A percentile compares a stretch with the other conserved stretches of the same genome.
Conservation (phyloP, 1,284 basidiomycete genomes). For the Ustilago vetiveriae region DNA sequence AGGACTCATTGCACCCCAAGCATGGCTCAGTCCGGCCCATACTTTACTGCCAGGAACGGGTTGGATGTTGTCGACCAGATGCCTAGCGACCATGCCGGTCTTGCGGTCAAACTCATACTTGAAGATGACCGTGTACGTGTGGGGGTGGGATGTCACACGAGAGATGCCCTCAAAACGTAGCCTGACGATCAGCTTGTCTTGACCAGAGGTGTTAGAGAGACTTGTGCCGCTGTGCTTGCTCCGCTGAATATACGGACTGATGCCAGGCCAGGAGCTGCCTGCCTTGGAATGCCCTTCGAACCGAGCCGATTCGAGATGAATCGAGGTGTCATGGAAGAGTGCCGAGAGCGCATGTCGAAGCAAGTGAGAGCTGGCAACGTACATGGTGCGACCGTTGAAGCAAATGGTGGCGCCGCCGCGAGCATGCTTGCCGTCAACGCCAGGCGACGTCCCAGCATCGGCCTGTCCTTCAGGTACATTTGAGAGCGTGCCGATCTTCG, state of each 20-base stretch:
- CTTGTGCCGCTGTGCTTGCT: constrained; percentile 1
- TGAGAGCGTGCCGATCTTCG: neutral
- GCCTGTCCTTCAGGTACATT: neutral
- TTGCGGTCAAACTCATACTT: constrained; percentile 58
- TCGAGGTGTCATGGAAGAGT: constrained; percentile 50
- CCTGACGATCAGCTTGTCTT: constrained; percentile 52
- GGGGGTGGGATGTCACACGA: constrained; percentile 50
- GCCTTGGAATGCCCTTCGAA: constrained; percentile 43
- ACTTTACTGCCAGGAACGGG: constrained; percentile 60
- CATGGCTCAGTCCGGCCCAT: constrained; percentile 40
- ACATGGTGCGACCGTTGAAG: constrained; percentile 58
- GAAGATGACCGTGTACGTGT: constrained; percentile 63
- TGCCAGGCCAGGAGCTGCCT: constrained; percentile 38
- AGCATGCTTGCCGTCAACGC: constrained; percentile 12
- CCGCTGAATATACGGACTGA: constrained; percentile 23
- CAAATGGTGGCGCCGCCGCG: constrained; percentile 45
- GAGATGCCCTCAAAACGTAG: constrained; percentile 56
- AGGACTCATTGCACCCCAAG: constrained; percentile 36
- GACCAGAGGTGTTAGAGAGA: constrained; percentile 1
- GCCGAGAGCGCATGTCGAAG: constrained; percentile 54
- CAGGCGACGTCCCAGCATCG: constrained; percentile 5
- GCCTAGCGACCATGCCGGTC: constrained; percentile 57
- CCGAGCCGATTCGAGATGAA: constrained; percentile 49
- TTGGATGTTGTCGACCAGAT: constrained; percentile 63
- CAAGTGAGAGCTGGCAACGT: constrained; percentile 55